A percentile compares a stretch with the other conserved stretches of the same genome.
phyloP scores from a whole-genome alignment of 1,284 basidiomycete genomes.

The Retiboletus flavoniger region DNA sequence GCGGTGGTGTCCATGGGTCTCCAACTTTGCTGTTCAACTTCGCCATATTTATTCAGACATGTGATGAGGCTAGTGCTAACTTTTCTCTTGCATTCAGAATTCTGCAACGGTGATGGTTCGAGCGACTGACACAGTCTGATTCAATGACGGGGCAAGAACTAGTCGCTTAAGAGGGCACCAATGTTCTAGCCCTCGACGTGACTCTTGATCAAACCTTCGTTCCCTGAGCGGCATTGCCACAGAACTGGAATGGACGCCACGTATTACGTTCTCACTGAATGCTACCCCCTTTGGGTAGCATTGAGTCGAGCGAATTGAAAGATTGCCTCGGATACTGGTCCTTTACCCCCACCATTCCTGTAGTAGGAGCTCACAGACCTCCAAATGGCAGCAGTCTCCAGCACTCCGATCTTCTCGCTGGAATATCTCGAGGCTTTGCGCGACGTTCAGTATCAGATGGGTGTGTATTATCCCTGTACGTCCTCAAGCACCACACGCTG shows the following conservation, averaged over 20 bases:
- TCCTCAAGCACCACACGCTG: neutral
- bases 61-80: too few relatives aligned
- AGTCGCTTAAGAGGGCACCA: neutral
- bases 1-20: slow-evolving; percentile 1
- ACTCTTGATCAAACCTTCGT: too few relatives aligned
- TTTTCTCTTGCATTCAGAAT: too few relatives aligned
- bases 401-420: slow-evolving; percentile 4
- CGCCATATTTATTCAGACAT: neutral
- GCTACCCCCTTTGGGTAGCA: neutral
- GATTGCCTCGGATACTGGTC: neutral
- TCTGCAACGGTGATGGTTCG: too few relatives aligned
- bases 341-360: neutral
- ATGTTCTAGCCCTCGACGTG: too few relatives aligned
- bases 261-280: neutral
- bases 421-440: slow-evolving; percentile 7
- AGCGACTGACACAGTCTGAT: too few relatives aligned
- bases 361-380: neutral
- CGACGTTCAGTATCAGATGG: slow-evolving; percentile 10
- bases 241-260: too few relatives aligned
- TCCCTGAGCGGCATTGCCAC: neutral
- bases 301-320: neutral
- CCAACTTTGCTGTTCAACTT: neutral
- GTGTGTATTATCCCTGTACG: slow-evolving; percentile 3
- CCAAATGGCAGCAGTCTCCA: slow-evolving; percentile 6
- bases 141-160: too few relatives aligned